A percentile compares a stretch with the other conserved stretches of the same genome.
phyloP scores from a whole-genome alignment of 768 basidiomycete species.

The Mycena alexandri region DNA sequence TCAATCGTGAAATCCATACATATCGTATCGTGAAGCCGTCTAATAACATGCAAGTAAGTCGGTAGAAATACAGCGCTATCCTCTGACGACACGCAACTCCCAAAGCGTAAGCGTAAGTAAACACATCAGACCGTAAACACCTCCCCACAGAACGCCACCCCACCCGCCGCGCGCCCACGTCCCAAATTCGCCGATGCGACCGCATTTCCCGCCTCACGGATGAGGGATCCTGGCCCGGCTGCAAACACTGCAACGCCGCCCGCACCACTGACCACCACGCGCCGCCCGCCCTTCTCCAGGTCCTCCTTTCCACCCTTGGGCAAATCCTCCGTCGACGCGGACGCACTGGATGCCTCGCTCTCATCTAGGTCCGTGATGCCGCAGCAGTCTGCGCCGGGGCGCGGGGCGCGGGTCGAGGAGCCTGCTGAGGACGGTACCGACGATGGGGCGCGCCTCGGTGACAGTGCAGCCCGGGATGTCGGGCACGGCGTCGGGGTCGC shows the following conservation, averaged over 20 bases:
- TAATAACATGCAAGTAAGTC: no score
- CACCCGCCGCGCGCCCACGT: constrained; percentile 64
- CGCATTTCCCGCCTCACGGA: constrained; percentile 80
- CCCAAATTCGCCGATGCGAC: constrained; percentile 70
- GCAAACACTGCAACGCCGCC: constrained; percentile 85
- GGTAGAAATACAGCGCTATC: no score
- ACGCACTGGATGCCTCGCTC: no score
- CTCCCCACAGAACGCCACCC: constrained; percentile 83
- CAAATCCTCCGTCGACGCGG: constrained; percentile 4
- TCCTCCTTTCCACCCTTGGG: no score
- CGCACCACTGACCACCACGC: constrained; percentile 38
- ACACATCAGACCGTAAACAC: constrained; percentile 62
- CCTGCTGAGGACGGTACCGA: constrained; percentile 59
- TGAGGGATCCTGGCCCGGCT: constrained; percentile 82
- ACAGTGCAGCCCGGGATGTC: constrained; percentile 75
- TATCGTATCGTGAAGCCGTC: no score
- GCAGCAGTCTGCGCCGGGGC: constrained; percentile 38
- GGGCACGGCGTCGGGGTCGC: constrained; percentile 74
- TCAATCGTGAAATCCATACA: no score
- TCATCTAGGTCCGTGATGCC: not conserved
- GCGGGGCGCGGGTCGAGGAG: constrained; percentile 49
- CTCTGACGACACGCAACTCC: no score
- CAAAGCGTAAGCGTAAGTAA: no score
- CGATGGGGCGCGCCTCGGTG: constrained; percentile 59
- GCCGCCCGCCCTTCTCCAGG: constrained; percentile 18